phyloP scores from a whole-genome alignment of 306 rosid species.

The Corylus avellana region DNA sequence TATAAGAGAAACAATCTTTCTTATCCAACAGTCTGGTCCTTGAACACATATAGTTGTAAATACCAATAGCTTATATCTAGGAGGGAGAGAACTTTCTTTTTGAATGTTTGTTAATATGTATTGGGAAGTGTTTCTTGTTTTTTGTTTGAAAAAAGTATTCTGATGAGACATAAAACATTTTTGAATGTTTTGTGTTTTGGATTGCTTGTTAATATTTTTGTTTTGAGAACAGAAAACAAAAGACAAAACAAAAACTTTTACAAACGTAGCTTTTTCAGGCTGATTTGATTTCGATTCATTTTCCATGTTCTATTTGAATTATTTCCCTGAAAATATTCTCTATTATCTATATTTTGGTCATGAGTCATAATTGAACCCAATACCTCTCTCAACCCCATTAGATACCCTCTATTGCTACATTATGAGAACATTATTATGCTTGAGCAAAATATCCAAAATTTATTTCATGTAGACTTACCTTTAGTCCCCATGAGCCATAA shows the following conservation, averaged over 20 bases:
- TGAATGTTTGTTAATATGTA: too few relatives aligned
- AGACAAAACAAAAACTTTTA: too few relatives aligned
- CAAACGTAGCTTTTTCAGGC: too few relatives aligned
- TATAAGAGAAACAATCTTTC: background rate
- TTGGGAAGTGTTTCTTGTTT: too few relatives aligned
- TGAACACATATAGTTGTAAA: background rate
- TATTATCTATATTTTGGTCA: background rate
- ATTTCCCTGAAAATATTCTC: background rate
- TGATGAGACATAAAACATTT: too few relatives aligned
- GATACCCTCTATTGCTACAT: background rate
- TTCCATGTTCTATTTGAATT: background rate
- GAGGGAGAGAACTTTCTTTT: background rate
- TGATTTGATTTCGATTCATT: background rate
- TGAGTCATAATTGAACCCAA: background rate
- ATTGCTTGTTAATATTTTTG: too few relatives aligned
- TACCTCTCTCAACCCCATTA: background rate
- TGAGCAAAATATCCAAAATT: background rate
- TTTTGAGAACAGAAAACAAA: too few relatives aligned
- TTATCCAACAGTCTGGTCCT: background rate
- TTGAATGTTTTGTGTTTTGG: too few relatives aligned
- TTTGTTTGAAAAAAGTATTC: too few relatives aligned
- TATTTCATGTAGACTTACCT: slow-evolving; percentile 39
- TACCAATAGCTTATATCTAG: background rate
- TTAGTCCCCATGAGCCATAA: slow-evolving; percentile 62
- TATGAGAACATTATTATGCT: background rate